A percentile compares a stretch with the other conserved stretches of the same genome.
Evolutionary conservation across 2,329 filamentous ascomycete genomes (phyloP).

Genomic region (Tolypocladium pustulatum): DNA sequence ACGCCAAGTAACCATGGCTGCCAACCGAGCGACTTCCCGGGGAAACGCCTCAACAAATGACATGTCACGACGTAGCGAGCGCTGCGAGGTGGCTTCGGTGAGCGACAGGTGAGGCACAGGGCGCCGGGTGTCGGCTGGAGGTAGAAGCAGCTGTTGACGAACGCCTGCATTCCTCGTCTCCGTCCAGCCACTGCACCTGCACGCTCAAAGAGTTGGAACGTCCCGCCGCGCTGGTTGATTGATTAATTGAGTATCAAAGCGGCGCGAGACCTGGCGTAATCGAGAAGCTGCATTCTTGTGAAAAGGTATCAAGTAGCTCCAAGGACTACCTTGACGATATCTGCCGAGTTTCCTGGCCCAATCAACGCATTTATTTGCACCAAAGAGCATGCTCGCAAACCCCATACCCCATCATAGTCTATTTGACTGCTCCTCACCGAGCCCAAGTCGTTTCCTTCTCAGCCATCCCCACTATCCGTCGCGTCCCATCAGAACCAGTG

Average conservation of each 20-base stretch:
- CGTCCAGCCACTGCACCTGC: background rate
- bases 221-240: background rate
- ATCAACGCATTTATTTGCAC: background rate
- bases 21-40: background rate
- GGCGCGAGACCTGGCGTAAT: background rate
- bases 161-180: background rate
- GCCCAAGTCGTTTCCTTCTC: too few species aligned
- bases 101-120: background rate
- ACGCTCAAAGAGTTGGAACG: background rate
- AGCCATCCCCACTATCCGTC: too few species aligned
- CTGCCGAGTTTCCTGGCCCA: background rate
- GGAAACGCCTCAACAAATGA: background rate
- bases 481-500: background rate
- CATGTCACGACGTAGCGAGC: background rate
- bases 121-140: background rate
- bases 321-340: background rate
- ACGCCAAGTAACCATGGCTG: too few species aligned
- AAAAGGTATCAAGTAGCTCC: background rate
- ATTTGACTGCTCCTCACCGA: too few species aligned
- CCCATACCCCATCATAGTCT: background rate
- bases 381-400: background rate
- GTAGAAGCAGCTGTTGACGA: background rate
- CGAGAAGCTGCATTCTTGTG: background rate
- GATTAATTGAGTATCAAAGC: background rate
- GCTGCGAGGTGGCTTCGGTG: background rate